Evolutionary conservation across 202 grass and related monocot genomes (phyloP), one percentile per base, ranked within the genome.

Genomic region (Zoysia matrella): DNA sequence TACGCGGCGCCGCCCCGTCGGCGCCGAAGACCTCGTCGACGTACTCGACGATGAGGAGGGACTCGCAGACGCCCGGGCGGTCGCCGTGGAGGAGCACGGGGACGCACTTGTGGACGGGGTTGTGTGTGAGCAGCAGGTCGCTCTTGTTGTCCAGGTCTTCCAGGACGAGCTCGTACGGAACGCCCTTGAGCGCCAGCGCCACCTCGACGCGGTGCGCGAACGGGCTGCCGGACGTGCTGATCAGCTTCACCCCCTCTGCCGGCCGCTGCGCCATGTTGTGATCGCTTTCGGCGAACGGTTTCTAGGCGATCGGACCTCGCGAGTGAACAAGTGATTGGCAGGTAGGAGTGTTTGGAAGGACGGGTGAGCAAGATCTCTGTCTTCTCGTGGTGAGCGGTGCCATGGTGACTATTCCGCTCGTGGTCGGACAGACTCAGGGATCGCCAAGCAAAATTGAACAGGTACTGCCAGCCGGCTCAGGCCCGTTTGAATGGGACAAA

Each of bases 191-290:
- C 7, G 14, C 1, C 66, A 68, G 18, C 48, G 47, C 74, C 47
- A 15, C 22, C 57, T 63, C 58, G 30, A 11, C 58, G 11, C 45
- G 11, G 58, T 76, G 74, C 44, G 49, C 74, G 60, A 77, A 40
- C 66, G 66, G 66, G 66, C 66, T 68, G 44, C 66, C 65, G 43
- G 9, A 60, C 57, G 57, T 3, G 57, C 57, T 60, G 7, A 60
- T 60, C 57, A 60, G 57, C 57, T 60, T 60, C 57, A 60, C 57
- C 7, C 22, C 22, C 22, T 22, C 22, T 22, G 57, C 57, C n/a
- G 54, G 54, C 14, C n/a, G 54, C 54, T 15, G 14, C 13, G 14
- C 13, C 15, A 15, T 15, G 22, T 60, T 7, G 8, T 60, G 55
- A 16, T 58, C 12, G 11, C 0, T 54, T 22, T 22, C 22, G 22